Evolutionary conservation across 345 rosid species (phyloP).

Genomic region (Syzygium grande): DNA sequence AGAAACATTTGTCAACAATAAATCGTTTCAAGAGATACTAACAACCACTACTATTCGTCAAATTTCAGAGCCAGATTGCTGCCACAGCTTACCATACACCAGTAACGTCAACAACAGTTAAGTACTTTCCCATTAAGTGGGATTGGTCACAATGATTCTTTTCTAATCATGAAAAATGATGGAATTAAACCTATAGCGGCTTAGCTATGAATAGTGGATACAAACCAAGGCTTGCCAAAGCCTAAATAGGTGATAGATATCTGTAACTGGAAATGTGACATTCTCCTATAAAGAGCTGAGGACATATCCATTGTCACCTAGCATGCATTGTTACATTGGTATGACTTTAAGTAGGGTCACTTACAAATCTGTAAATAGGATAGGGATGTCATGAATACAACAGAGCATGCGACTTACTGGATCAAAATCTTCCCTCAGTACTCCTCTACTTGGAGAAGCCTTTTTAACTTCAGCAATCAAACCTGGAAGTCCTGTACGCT

Average conservation of each 20-base stretch:
- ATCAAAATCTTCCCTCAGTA: slow-evolving; percentile 81
- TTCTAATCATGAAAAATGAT: not conserved
- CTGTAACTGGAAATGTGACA: not conserved
- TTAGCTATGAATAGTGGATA: not conserved
- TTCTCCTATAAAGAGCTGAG: not conserved
- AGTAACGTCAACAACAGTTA: not conserved
- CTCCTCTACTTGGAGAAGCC: slow-evolving; percentile 94
- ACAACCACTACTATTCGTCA: not conserved
- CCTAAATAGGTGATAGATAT: not conserved
- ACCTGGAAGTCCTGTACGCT: slow-evolving; percentile 66
- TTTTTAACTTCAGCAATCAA: slow-evolving; percentile 97
- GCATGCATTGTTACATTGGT: not conserved
- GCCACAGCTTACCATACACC: not conserved
- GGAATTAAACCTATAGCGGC: not conserved
- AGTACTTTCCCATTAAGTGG: not conserved
- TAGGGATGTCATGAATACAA: not conserved
- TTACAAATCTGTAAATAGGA: not conserved
- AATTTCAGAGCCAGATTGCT: not conserved
- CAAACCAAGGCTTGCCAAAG: not conserved
- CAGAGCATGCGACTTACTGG: slow-evolving; percentile 35
- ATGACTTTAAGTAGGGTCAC: not conserved
- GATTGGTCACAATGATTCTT: not conserved
- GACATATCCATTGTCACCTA: not conserved
- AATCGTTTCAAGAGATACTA: not conserved
- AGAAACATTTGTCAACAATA: not conserved